Base-by-base conservation (phyloP, 139 green algal species). In the Yamagishiella unicocca region DNA sequence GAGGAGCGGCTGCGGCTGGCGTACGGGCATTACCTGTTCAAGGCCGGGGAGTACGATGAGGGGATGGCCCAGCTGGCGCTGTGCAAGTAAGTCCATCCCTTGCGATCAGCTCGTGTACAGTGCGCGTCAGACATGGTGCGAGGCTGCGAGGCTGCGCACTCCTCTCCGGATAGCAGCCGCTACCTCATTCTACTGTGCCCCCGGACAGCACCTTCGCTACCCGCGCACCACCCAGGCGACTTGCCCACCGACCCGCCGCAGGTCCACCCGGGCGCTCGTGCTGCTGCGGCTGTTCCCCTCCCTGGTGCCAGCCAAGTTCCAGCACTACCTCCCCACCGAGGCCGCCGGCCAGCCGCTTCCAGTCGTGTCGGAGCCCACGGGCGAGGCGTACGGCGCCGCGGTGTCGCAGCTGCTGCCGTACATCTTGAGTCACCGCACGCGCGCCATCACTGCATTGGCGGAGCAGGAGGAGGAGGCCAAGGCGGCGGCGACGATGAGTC, bases 1-100 rank as follows among this genome's bases (percentile, higher is more conserved):
- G 91, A 95, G 71, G 93, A 96, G 74, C 55, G 50, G 4, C 83
- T 97, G 46, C 91, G 94, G 67, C 83, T 94, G 67, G 66, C 91
- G 40, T 98, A 96, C 90, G 96, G 91, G 1, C 89, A 93, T 38
- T 83, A 92, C 45, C 91, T 98, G 80, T 97, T 97, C 78, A 43
- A 76, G 66, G 53, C 75, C 45, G 94, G 92, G 7, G 89, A 95
- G n/a, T 95, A 89, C 76, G 96, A 98, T 2, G 93, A 96, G 73
- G 96, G 91, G 1, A 93, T 98, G 88, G 92, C 92, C 1, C 95
- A 98, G 72, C 92, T 98, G 75, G 93, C 90, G 50, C 93, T 96
- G 83, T 96, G 89, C 87, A 86, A 58, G 80, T 86, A n/a, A 38
- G 79, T 17, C 17, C 17, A 17, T 58, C 50, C 14, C 50, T 58